phyloP scores from a whole-genome alignment of 169 alveolate species.

The Nephromyces sp. region DNA sequence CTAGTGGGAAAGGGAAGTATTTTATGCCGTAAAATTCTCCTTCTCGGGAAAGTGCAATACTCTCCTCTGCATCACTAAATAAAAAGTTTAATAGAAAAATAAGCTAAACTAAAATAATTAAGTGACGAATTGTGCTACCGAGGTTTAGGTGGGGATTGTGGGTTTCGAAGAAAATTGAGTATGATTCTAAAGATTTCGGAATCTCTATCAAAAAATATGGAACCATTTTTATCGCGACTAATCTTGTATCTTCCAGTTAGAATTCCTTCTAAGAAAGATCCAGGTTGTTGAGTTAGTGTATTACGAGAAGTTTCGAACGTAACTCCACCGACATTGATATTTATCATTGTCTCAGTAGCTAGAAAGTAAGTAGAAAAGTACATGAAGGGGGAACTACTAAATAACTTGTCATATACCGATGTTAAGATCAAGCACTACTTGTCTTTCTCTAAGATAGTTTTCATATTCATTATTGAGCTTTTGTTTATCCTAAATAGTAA shows the following conservation, averaged over 20 bases:
- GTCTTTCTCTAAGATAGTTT: constrained; percentile 37
- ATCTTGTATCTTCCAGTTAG: constrained; percentile 65
- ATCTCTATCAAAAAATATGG: constrained; percentile 73
- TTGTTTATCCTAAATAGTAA: constrained; percentile 28
- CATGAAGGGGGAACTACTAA: constrained; percentile 31
- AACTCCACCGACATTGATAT: constrained; percentile 73
- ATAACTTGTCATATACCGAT: constrained; percentile 49
- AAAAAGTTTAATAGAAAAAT: neutral
- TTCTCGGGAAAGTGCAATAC: constrained; percentile 56
- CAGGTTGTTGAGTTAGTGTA: constrained; percentile 59
- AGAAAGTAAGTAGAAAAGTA: neutral
- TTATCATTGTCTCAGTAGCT: constrained; percentile 73
- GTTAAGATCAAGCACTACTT: constrained; percentile 50
- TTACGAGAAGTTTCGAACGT: constrained; percentile 69
- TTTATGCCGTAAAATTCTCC: constrained; percentile 63
- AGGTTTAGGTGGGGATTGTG: constrained; percentile 19
- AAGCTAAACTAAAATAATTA: neutral
- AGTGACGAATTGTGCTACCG: constrained; percentile 1
- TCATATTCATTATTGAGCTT: constrained; percentile 17
- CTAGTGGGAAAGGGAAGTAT: constrained; percentile 70
- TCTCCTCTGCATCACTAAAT: constrained; percentile 58
- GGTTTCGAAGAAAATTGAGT: constrained; percentile 58
- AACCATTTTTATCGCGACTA: constrained; percentile 66
- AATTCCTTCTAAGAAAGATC: constrained; percentile 55
- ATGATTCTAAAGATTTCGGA: constrained; percentile 62